Base-by-base conservation (phyloP, 257 asterid species). In the Avicennia marina region DNA sequence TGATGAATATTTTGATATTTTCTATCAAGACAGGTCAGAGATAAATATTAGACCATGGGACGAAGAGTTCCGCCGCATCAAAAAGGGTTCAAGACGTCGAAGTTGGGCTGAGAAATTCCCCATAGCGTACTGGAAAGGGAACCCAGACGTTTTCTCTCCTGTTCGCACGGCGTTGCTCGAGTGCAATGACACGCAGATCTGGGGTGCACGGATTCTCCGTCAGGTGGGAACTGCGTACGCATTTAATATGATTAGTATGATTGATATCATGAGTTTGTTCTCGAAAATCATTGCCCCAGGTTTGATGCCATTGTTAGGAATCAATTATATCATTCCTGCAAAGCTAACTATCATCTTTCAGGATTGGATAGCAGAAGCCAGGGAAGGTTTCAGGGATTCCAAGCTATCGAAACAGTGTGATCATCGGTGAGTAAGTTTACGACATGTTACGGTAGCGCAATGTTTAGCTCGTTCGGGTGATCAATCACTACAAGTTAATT, bases 51-150 rank as follows among this genome's bases (percentile, higher is more conserved):
- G 41, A 17, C 80, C 88, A 2, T 85, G 95, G 95, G 79, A 80
- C 15, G 66, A 71, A 70, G 86, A 85, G 62, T 82, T 80, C 17
- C 56, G 69, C 50, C 75, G 75, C 70, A 85, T 85, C 16, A 76
- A 80, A 64, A 16, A 24, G 13, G 89, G 89, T 46, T 74, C 95
- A 20, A 62, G 16, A 42, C 13, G 72, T 20, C 40, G 44, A 63
- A 78, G 77, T 56, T 85, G 95, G 95, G 44, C 25, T 2, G 53
- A 54, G 13, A 85, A 67, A 63, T 56, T 18, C 39, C 86, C 89
- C 1, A 7, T 78, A 2, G 95, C 95, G 2, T 85, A 73, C 71
- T 85, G 95, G 95, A 85, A 78, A 68, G 95, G 95, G 55, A 85
- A 85, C 51, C 95, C 95, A 2, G 80, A 80, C 10, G 95, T 85